Conservation (phyloP, 257 asterid species). For the Solanum etuberosum region DNA sequence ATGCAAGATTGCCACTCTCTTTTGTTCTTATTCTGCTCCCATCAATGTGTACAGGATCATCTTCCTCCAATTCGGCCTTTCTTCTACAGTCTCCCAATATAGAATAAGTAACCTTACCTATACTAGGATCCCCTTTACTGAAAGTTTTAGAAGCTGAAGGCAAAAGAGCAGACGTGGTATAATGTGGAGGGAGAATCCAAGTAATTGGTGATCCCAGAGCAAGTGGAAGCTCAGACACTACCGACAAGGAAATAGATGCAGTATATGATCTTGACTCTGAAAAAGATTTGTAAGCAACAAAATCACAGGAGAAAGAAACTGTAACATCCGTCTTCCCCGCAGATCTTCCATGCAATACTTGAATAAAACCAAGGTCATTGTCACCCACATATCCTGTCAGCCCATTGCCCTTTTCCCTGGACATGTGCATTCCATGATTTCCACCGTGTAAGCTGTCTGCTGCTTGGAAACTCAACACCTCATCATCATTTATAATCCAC, state of each 20-base stretch:
- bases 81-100: constrained; percentile 34
- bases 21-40: constrained; percentile 55
- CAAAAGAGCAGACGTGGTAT: constrained; percentile 60
- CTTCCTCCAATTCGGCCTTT: constrained; percentile 27
- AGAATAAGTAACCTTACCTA: constrained; percentile 54
- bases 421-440: constrained; percentile 3
- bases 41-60: constrained; percentile 42
- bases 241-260: constrained; percentile 53
- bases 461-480: constrained; percentile 39
- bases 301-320: constrained; percentile 71
- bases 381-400: constrained; percentile 23
- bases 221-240: constrained; percentile 74
- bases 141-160: constrained; percentile 39
- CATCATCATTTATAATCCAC: constrained; percentile 60
- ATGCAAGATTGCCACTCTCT: constrained; percentile 52
- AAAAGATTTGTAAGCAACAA: constrained; percentile 22
- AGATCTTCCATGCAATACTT: constrained; percentile 57
- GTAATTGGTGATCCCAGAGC: constrained; percentile 67
- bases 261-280: constrained; percentile 41
- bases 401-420: constrained; percentile 12
- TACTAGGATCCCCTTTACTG: constrained; percentile 34
- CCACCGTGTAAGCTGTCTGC: constrained; percentile 6
- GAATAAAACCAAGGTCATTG: constrained; percentile 42
- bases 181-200: constrained; percentile 84
- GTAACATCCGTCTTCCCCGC: constrained; percentile 59